These are phyloP conservation scores for Taphrina confusa DNA, from an alignment of 1,139 yeast genomes.

Conservation along the genomic window DNA sequence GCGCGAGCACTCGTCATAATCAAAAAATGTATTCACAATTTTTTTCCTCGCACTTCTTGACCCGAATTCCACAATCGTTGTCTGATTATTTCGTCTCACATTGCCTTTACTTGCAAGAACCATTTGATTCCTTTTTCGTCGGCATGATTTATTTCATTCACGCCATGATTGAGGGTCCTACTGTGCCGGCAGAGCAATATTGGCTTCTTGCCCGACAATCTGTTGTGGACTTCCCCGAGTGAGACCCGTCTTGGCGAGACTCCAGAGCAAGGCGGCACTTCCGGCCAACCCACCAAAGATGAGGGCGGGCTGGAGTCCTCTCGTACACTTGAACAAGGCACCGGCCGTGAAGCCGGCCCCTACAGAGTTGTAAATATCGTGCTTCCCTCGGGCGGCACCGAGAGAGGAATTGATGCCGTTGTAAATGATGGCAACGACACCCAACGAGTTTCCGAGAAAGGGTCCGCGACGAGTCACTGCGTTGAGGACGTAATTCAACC, in stretches of 20 bases:
- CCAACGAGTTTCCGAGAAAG: slow-evolving; percentile 89
- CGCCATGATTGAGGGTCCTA: background rate
- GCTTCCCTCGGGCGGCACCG: slow-evolving; percentile 81
- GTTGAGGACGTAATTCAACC: slow-evolving; percentile 84
- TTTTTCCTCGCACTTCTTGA: background rate
- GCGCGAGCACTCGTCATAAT: background rate
- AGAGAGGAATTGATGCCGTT: slow-evolving; percentile 78
- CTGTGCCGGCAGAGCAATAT: slow-evolving; percentile 7
- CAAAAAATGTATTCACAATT: background rate
- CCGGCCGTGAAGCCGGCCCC: slow-evolving; percentile 92
- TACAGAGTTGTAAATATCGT: slow-evolving; percentile 79
- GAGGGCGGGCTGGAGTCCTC: slow-evolving; percentile 84
- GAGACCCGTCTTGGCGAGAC: slow-evolving; percentile 65
- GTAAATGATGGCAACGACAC: slow-evolving; percentile 86
- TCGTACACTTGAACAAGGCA: slow-evolving; percentile 82
- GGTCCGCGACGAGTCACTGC: slow-evolving; percentile 96
- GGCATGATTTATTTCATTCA: too few relatives aligned
- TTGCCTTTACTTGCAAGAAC: background rate
- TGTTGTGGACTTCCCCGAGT: slow-evolving; percentile 19
- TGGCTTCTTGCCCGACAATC: background rate
- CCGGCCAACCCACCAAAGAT: slow-evolving; percentile 84
- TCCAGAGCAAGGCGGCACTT: slow-evolving; percentile 90
- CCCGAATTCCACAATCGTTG: too few relatives aligned
- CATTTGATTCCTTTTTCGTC: background rate
- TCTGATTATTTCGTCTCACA: too few relatives aligned